phyloP scores from a whole-genome alignment of 805 yeast species.

The Ogataea pilisensis region DNA sequence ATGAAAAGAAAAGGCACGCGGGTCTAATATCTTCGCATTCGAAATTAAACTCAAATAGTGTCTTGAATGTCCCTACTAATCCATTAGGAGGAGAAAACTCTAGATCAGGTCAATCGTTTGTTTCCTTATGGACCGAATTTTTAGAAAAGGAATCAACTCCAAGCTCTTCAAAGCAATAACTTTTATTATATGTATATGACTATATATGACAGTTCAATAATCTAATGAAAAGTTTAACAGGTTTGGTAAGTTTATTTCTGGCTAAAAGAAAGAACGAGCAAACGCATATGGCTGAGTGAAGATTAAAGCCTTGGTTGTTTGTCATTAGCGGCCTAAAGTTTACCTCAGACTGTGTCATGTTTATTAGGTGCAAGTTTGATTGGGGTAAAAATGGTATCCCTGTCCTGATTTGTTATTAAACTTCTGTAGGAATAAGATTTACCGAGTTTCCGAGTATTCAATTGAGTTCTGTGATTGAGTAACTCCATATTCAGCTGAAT shows the following conservation, averaged over 20 bases:
- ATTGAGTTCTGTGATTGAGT: too few relatives aligned
- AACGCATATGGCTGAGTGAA: too few relatives aligned
- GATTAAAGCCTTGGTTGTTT: too few relatives aligned
- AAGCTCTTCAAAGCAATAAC: not conserved
- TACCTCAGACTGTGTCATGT: too few relatives aligned
- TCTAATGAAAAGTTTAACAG: not conserved
- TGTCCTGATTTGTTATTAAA: too few relatives aligned
- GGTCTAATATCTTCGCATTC: slow-evolving; percentile 46
- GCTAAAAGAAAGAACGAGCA: not conserved
- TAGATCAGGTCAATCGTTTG: slow-evolving; percentile 41
- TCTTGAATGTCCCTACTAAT: slow-evolving; percentile 22
- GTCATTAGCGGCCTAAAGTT: too few relatives aligned
- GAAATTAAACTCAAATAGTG: slow-evolving; percentile 30
- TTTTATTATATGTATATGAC: not conserved
- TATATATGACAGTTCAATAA: not conserved
- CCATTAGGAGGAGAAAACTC: slow-evolving; percentile 26
- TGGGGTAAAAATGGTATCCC: too few relatives aligned
- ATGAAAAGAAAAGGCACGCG: slow-evolving; percentile 68
- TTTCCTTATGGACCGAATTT: slow-evolving; percentile 75
- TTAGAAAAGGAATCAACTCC: slow-evolving; percentile 65
- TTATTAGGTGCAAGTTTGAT: too few relatives aligned
- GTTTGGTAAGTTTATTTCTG: too few relatives aligned
- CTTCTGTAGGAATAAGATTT: too few relatives aligned
- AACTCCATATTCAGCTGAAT: too few relatives aligned
- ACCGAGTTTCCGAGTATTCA: too few relatives aligned